Base-by-base conservation (phyloP, 192 early-diverging fungal species). In the Fimicolochytrium jonesii region DNA sequence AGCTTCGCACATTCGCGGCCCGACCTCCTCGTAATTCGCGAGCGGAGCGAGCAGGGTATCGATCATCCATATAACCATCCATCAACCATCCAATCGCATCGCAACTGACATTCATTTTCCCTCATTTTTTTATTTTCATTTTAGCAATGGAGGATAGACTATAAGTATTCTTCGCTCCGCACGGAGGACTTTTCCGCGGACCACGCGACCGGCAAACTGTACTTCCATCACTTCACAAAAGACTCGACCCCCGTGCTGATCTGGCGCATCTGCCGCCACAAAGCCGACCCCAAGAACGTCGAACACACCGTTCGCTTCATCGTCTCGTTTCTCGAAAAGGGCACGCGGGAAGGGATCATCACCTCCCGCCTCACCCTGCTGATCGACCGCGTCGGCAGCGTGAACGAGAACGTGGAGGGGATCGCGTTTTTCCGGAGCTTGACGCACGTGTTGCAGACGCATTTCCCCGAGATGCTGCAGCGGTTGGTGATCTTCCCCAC, bases 251-350 rank as follows among this genome's bases (percentile, higher is more conserved):
- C 66, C n/a, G 57, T 67, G 7, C 57, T 67, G 22, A 53, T 59
- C 50, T 67, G 66, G 66, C 45, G 57, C 17, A 53, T 59, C 33
- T 15, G 34, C 26, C 51, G 66, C 10, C 66, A 67, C 57, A 51
- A 56, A 1, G 66, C 39, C 10, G 57, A 67, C 37, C 35, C 56
- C 6, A 54, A 50, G 31, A 26, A 36, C 20, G 42, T 50, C 47
- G 66, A 67, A 15, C 66, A 48, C 20, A 51, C 49, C 28, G 57
- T 67, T 25, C 66, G 66, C 10, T 67, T 67, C 49, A 67, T 67
- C 29, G 50, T 60, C 37, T 60, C 35, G 23, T 59, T 33, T 3
- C 59, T 67, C 29, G 66, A 34, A 15, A 59, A 67, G 32, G 66
- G 48, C 30, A 67, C 60, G 23, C 32, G 37, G 29, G 66, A 67